Conservation (phyloP, 352 stramenopile species). For the Pythium oligandrum region DNA sequence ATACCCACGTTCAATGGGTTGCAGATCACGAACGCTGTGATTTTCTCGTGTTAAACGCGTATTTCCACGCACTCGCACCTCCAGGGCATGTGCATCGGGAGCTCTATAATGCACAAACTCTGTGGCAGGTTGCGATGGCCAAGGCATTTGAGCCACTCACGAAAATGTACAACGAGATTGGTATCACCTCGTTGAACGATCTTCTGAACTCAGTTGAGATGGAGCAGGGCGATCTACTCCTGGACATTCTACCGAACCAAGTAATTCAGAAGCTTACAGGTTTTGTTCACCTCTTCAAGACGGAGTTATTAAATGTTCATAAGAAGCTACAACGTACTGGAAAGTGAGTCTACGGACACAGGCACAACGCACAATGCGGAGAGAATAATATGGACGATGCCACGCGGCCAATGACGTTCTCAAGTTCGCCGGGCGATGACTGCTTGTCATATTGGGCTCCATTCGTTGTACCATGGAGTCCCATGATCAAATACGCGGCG, state of each 20-base stretch:
- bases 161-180: conserved; percentile 22
- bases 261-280: conserved; percentile 21
- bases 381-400: conserved; percentile 46
- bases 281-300: no score
- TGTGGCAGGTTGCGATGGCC: conserved; percentile 40
- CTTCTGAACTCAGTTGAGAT: conserved; percentile 14
- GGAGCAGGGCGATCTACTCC: not conserved
- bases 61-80: conserved; percentile 45
- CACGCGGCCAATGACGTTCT: conserved; percentile 28
- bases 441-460: not conserved
- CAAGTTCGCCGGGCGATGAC: not conserved
- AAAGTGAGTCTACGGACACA: conserved; percentile 30
- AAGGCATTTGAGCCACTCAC: conserved; percentile 23
- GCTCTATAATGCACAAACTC: conserved; percentile 9
- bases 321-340: no score
- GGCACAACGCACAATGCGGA: conserved; percentile 41
- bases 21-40: conserved; percentile 26
- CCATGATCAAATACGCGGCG: conserved; percentile 47
- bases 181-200: conserved; percentile 30
- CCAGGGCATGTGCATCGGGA: conserved; percentile 27
- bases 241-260: conserved; percentile 7
- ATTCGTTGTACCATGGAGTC: conserved; percentile 8
- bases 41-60: conserved; percentile 42
- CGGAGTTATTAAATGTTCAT: no score
- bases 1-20: conserved; percentile 11